Conservation (phyloP, 768 basidiomycete species). For the Amanita thiersii region DNA sequence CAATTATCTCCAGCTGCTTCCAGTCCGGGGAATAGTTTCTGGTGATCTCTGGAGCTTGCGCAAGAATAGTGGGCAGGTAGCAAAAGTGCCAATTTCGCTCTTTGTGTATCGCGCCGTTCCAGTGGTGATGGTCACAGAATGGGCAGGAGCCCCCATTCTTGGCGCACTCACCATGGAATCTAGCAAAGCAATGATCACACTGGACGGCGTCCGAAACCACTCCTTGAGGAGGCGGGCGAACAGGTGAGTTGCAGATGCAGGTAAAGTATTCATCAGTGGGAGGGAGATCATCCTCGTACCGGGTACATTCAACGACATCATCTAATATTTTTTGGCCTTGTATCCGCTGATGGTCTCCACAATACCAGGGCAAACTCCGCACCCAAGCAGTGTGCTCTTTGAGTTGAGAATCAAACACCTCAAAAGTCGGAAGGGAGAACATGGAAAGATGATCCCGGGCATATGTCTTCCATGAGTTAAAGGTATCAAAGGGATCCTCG, state of each 20-base stretch:
- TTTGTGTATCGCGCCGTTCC: conserved; percentile 82
- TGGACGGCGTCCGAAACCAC: conserved; percentile 77
- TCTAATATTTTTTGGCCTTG: conserved; percentile 61
- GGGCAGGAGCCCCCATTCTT: conserved; percentile 88
- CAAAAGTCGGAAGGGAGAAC: conserved; percentile 67
- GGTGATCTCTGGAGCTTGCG: conserved; percentile 70
- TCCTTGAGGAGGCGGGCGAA: conserved; percentile 73
- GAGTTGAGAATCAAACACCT: conserved; percentile 64
- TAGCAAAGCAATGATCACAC: conserved; percentile 82
- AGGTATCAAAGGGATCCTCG: conserved; percentile 62
- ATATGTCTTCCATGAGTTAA: conserved; percentile 68
- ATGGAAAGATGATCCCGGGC: conserved; percentile 64
- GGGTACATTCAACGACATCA: conserved; percentile 69
- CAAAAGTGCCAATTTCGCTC: conserved; percentile 80
- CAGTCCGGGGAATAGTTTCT: conserved; percentile 74
- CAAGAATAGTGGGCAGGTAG: conserved; percentile 63
- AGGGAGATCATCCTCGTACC: conserved; percentile 71
- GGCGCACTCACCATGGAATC: conserved; percentile 81
- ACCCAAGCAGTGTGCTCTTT: conserved; percentile 64
- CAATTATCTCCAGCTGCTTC: conserved; percentile 72
- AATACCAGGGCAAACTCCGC: conserved; percentile 73
- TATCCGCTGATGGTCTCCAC: conserved; percentile 52
- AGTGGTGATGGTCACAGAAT: conserved; percentile 87
- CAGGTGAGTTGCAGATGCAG: conserved; percentile 72
- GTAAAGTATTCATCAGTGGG: conserved; percentile 78